Percentiles rank a stretch among this genome's conserved stretches.
Conservation (phyloP, 371 early-diverging fungal genomes). For the Funneliformis caledonium region DNA sequence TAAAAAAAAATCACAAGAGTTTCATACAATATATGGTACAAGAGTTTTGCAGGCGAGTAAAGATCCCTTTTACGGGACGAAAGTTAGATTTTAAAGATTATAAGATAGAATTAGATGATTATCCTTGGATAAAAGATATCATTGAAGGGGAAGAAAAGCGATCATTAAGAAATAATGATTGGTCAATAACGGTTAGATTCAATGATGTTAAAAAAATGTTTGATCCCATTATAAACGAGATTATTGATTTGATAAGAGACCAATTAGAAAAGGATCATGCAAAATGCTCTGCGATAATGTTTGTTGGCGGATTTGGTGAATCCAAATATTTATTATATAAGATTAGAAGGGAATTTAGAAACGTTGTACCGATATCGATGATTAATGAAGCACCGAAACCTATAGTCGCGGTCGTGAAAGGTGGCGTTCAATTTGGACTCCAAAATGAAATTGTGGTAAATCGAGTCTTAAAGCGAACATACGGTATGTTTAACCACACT, state of each 20-base stretch:
- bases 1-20: neutral
- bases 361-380: slow-evolving; percentile 26
- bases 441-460: neutral
- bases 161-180: neutral
- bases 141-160: neutral
- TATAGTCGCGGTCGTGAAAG: slow-evolving; percentile 48
- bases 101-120: slow-evolving; percentile 45
- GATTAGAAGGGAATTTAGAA: slow-evolving; percentile 48
- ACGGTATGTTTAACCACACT: neutral
- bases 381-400: slow-evolving; percentile 46
- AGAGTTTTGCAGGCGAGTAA: neutral
- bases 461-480: slow-evolving; percentile 9
- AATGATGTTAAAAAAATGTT: slow-evolving; percentile 46
- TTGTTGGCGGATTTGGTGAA: slow-evolving; percentile 49
- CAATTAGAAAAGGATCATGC: slow-evolving; percentile 42
- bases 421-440: slow-evolving; percentile 36
- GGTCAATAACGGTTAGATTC: slow-evolving; percentile 10
- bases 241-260: slow-evolving; percentile 59
- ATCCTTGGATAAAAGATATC: neutral
- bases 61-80: slow-evolving; percentile 22
- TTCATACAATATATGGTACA: neutral
- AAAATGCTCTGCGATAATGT: slow-evolving; percentile 47
- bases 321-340: slow-evolving; percentile 54
- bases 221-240: slow-evolving; percentile 66
- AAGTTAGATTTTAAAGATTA: slow-evolving; percentile 23